Conservation (phyloP, 345 rosid genomes). For the Erucastrum elatum region DNA sequence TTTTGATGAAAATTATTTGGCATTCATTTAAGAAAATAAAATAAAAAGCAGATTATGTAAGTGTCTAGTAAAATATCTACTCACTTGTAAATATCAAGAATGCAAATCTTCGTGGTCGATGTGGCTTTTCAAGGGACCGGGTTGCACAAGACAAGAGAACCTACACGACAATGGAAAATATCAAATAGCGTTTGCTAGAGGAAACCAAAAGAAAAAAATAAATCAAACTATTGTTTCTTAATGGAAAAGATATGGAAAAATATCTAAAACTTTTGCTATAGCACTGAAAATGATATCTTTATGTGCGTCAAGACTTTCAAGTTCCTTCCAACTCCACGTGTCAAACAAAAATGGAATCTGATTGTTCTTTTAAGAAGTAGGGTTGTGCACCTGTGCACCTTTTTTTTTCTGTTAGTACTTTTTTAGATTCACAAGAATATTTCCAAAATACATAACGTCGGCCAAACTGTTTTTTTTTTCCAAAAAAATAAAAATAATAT, state of each 20-base stretch:
- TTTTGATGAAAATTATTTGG: too few species aligned
- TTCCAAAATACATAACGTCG: conserved; percentile 20
- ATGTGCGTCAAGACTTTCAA: not conserved
- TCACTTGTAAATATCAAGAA: not conserved
- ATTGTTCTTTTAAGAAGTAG: not conserved
- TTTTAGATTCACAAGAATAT: not conserved
- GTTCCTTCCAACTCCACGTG: not conserved
- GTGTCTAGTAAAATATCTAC: not conserved
- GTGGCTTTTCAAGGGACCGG: conserved; percentile 26
- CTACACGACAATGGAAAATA: conserved; percentile 14
- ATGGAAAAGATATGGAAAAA: conserved; percentile 5
- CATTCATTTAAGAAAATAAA: too few species aligned
- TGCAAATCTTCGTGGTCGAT: not conserved
- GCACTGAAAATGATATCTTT: not conserved
- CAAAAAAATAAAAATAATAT: not conserved
- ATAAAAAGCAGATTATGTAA: too few species aligned
- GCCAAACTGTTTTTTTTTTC: conserved; percentile 11
- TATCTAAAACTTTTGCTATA: conserved; percentile 17
- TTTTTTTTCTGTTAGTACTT: not conserved
- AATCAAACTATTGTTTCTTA: conserved; percentile 2
- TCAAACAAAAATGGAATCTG: not conserved
- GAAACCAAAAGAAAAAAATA: conserved; percentile 15
- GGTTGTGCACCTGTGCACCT: not conserved
- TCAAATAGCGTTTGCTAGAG: conserved; percentile 9
- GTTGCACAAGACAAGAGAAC: conserved; percentile 1